Evolutionary conservation across 805 yeast genomes (phyloP).

Genomic region (Suhomyces tanzawaensis): DNA sequence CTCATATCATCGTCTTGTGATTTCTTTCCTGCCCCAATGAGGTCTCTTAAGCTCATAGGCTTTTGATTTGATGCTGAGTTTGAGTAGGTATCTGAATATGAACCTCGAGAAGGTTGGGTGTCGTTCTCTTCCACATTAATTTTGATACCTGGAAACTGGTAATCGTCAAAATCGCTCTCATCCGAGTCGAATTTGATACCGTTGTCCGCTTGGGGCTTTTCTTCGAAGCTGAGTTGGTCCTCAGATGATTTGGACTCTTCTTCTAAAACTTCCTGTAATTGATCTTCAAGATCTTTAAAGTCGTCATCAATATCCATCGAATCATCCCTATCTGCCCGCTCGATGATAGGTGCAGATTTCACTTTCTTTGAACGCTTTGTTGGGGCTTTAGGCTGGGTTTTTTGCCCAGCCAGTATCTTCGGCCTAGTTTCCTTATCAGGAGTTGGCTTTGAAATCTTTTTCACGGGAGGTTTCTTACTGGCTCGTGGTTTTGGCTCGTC

Average conservation of each 20-base stretch:
- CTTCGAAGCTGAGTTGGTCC: neutral
- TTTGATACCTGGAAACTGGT: constrained; percentile 23
- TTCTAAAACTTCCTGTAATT: constrained; percentile 40
- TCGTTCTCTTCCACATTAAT: constrained; percentile 20
- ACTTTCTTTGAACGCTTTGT: constrained; percentile 2
- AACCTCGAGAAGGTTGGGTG: neutral
- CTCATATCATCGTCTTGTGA: constrained; percentile 21
- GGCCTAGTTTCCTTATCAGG: neutral
- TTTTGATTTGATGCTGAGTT: constrained; percentile 12
- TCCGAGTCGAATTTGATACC: constrained; percentile 21
- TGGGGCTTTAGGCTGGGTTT: constrained; percentile 4
- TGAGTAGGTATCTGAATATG: constrained; percentile 3
- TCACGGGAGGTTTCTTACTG: neutral
- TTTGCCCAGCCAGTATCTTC: neutral
- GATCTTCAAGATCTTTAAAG: constrained; percentile 43
- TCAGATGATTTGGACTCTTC: constrained; percentile 12
- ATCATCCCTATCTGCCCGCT: constrained; percentile 5
- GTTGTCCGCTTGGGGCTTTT: constrained; percentile 9
- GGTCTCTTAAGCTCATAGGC: constrained; percentile 41
- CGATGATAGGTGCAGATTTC: constrained; percentile 3
- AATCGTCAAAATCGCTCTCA: constrained; percentile 24
- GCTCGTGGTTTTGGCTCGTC: constrained; percentile 5
- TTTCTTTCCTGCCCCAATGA: constrained; percentile 28
- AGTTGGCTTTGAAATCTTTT: neutral
- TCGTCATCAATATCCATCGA: constrained; percentile 35